Evolutionary conservation across 768 basidiomycete species (phyloP).

Genomic region (Panaeolus cyanescens): DNA sequence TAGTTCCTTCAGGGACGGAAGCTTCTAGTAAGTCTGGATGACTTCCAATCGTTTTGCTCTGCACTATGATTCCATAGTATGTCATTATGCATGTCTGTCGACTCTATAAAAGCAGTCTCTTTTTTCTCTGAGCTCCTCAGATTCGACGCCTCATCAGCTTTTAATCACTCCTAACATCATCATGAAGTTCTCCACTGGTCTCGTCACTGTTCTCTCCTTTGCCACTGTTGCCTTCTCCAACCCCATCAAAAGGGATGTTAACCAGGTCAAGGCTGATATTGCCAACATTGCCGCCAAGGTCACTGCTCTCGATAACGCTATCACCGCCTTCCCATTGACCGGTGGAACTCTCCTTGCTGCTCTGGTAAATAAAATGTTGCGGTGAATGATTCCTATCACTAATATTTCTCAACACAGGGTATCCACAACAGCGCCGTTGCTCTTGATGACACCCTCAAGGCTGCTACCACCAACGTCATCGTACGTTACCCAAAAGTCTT

Average conservation of each 20-base stretch:
- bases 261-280: conserved; percentile 28
- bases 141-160: neutral
- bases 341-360: conserved; percentile 25
- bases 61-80: neutral
- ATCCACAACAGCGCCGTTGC: conserved; percentile 25
- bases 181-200: conserved; percentile 7
- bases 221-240: conserved; percentile 5
- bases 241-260: conserved; percentile 9
- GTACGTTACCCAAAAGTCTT: conserved; percentile 14
- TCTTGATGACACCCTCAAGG: conserved; percentile 20
- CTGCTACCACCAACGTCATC: conserved; percentile 25
- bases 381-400: neutral
- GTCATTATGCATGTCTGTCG: neutral
- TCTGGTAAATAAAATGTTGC: conserved; percentile 14
- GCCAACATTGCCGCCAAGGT: conserved; percentile 20
- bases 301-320: conserved; percentile 23
- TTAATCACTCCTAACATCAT: neutral
- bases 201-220: conserved; percentile 5
- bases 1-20: neutral
- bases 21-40: neutral
- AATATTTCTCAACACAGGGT: conserved; percentile 13
- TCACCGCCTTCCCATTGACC: conserved; percentile 28
- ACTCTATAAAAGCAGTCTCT: neutral
- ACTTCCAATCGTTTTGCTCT: neutral
- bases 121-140: neutral